Evolutionary conservation across 2,329 filamentous ascomycete species (phyloP).

Genomic region (Sporothrix mexicana): DNA sequence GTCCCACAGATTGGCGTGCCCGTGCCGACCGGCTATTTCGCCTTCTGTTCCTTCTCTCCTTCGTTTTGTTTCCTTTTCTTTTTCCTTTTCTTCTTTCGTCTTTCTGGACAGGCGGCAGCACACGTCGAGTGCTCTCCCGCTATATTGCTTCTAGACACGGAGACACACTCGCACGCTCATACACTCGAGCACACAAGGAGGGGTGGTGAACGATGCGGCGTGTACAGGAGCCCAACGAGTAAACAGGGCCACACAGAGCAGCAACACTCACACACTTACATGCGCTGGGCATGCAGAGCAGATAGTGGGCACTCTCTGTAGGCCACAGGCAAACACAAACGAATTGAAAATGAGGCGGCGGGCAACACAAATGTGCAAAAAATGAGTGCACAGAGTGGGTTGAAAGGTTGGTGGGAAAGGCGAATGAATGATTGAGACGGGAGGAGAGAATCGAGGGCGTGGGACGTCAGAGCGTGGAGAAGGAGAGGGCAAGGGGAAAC

Average conservation of each 20-base stretch:
- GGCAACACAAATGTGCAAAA: background rate
- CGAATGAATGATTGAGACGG: conserved; percentile 14
- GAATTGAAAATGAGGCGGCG: background rate
- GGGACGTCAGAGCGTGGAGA: background rate
- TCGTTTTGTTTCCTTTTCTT: too few relatives aligned
- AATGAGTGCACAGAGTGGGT: background rate
- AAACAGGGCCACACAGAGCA: background rate
- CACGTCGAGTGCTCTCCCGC: background rate
- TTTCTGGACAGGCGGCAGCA: background rate
- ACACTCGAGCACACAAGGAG: conserved; percentile 4
- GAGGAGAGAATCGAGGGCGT: background rate
- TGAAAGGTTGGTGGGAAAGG: background rate
- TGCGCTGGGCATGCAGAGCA: background rate
- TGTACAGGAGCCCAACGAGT: conserved; percentile 24
- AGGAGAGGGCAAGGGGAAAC: background rate
- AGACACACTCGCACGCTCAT: background rate
- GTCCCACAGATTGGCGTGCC: conserved; percentile 21
- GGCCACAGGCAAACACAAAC: background rate
- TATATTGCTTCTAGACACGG: conserved; percentile 18
- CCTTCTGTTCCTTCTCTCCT: too few relatives aligned
- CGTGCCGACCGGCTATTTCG: conserved; percentile 28
- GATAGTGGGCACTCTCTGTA: background rate
- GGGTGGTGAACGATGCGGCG: conserved; percentile 5
- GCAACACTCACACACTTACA: background rate
- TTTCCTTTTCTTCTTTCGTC: background rate